Evolutionary conservation across 805 yeast species (phyloP), one percentile per base, ranked within the genome.

Genomic region (Jamesozyma gamospora): DNA sequence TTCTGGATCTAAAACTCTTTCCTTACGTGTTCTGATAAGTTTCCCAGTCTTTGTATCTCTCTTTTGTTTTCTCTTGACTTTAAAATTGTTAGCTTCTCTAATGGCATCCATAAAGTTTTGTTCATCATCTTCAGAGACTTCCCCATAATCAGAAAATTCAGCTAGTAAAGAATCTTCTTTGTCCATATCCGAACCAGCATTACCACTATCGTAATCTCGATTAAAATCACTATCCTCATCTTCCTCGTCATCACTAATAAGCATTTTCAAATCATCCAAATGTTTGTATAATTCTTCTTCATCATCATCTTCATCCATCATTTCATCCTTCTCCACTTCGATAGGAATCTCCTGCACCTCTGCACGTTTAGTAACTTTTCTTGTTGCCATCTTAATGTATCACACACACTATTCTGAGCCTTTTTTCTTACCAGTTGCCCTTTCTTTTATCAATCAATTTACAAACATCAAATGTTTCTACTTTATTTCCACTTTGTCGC

Each of bases 31-130:
- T 21, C 65, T 43, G 45, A 56, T 40, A 10, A 18, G 4, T 15
- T 44, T 41, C 5, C 60, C 70, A 5, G 43, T 43, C 16, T 46
- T 45, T 49, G 54, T 63, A 44, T 49, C 60, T 47, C 51, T 63
- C 46, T 45, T 60, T 41, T 46, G 62, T 53, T 48, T 62, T n/a
- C 43, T 49, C 46, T 50, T 62, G 1, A 67, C 65, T 48, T 68
- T 72, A 59, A 81, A 77, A 47, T 79, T 79, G 34, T 76, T 72
- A 0, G 85, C 90, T 40, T 71, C 79, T 52, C 84, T 66, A 39
- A 82, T 65, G 1, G 81, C 81, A 53, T 80, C 77, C 62, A 72
- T 66, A 45, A 80, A 75, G 43, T 63, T 66, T 18, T 58, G 58
- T 40, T 65, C 72, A 38, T 58, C 69, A 41, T 64, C 70, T 28